A percentile compares a stretch with the other conserved stretches of the same genome.
phyloP scores from a whole-genome alignment of 1,284 basidiomycete species.

The Hemileccinum hortonii region DNA sequence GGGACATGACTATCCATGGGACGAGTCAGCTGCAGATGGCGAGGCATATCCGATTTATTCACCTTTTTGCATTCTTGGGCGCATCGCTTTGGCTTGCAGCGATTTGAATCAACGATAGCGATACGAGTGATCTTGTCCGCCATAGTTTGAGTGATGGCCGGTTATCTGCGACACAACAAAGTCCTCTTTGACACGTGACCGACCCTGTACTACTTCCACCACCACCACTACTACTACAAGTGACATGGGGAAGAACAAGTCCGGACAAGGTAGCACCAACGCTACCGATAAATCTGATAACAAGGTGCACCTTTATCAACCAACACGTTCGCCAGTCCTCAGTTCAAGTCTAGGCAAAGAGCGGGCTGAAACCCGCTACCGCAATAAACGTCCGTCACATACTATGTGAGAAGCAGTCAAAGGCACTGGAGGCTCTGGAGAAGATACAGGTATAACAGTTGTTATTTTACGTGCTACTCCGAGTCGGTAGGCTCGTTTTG shows the following conservation, averaged over 20 bases:
- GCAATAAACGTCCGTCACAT: conserved; percentile 84
- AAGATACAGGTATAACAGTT: conserved; percentile 61
- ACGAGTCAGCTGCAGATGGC: conserved; percentile 10
- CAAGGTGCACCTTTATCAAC: conserved; percentile 24
- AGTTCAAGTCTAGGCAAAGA: conserved; percentile 44
- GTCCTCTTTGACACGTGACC: not conserved
- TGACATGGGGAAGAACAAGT: conserved; percentile 57
- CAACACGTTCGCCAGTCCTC: not conserved
- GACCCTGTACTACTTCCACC: too few relatives aligned
- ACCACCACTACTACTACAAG: not conserved
- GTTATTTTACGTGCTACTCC: not conserved
- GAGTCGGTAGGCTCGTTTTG: not conserved
- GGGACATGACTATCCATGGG: conserved; percentile 76
- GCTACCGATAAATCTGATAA: conserved; percentile 29
- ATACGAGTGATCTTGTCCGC: conserved; percentile 94
- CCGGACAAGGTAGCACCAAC: conserved; percentile 23
- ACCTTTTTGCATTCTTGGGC: conserved; percentile 93
- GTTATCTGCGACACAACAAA: not conserved
- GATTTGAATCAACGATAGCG: conserved; percentile 90
- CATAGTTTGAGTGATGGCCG: conserved; percentile 41
- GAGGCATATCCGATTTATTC: conserved; percentile 6
- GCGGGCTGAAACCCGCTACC: conserved; percentile 67
- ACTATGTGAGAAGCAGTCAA: conserved; percentile 83
- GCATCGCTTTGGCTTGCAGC: conserved; percentile 91
- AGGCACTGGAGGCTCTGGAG: conserved; percentile 69